Conservation (phyloP, 2,329 filamentous ascomycete genomes). For the Clonostachys solani region DNA sequence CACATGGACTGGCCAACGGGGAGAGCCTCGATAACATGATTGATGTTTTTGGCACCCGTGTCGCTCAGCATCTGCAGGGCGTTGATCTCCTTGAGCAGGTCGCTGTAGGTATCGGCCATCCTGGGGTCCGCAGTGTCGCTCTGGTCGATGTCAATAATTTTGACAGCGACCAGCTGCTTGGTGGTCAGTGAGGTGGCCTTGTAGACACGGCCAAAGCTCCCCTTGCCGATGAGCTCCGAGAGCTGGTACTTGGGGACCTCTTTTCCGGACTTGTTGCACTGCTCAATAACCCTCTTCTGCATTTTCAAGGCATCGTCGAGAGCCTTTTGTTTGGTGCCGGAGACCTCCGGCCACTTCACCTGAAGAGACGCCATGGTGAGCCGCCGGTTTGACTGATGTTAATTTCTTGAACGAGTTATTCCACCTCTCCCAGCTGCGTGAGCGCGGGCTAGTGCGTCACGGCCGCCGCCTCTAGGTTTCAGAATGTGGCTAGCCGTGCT, state of each 20-base stretch:
- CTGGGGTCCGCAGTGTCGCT: slow-evolving; percentile 65
- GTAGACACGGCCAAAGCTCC: slow-evolving; percentile 70
- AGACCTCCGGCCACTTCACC: slow-evolving; percentile 33
- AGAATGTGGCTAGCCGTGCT: no score
- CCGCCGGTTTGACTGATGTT: no score
- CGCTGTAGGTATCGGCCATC: slow-evolving; percentile 62
- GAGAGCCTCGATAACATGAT: slow-evolving; percentile 74
- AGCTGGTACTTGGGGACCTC: slow-evolving; percentile 64
- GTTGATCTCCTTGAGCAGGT: slow-evolving; percentile 65
- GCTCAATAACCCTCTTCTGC: slow-evolving; percentile 59
- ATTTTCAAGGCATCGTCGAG: slow-evolving; percentile 68
- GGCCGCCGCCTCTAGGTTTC: no score
- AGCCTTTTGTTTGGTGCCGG: slow-evolving; percentile 52
- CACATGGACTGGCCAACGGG: slow-evolving; percentile 77
- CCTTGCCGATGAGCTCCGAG: slow-evolving; percentile 70
- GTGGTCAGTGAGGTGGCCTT: slow-evolving; percentile 49
- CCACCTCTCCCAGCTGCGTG: no score
- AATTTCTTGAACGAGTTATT: no score
- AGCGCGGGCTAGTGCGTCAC: no score
- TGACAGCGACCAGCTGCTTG: slow-evolving; percentile 63
- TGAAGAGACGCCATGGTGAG: slow-evolving; percentile 33
- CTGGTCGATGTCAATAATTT: slow-evolving; percentile 82
- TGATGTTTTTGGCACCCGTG: slow-evolving; percentile 73
- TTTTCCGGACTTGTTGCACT: slow-evolving; percentile 54
- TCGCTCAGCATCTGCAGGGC: slow-evolving; percentile 70